Percentiles rank a stretch among this genome's conserved stretches.
These are phyloP conservation scores for Scheffersomyces ergatensis DNA, from an alignment of 805 yeast species.

Conservation along the genomic window DNA sequence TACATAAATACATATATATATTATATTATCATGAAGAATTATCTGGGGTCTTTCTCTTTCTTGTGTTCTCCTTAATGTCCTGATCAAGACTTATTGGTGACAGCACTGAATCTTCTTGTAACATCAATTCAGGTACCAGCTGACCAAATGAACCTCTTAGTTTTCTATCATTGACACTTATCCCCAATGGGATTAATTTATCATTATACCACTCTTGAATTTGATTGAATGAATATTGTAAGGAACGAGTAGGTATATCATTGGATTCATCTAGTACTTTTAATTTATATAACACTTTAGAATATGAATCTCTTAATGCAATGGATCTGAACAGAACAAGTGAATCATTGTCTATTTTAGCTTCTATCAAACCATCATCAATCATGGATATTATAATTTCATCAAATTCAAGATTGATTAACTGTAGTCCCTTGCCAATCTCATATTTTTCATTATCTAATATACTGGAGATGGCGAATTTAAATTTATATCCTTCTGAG, in stretches of 20 bases:
- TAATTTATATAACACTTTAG: constrained; percentile 16
- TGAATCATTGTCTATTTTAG: constrained; percentile 25
- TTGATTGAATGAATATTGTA: constrained; percentile 13
- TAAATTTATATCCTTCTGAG: constrained; percentile 9
- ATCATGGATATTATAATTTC: constrained; percentile 21
- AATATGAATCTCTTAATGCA: constrained; percentile 31
- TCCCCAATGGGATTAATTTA: constrained; percentile 10
- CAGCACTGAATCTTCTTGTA: neutral
- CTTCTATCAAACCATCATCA: constrained; percentile 19
- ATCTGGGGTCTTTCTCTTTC: constrained; percentile 1
- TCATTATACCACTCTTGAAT: constrained; percentile 23
- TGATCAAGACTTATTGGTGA: neutral
- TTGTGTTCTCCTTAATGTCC: neutral
- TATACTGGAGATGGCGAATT: constrained; percentile 11
- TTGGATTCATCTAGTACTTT: constrained; percentile 17
- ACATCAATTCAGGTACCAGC: neutral
- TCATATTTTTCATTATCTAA: constrained; percentile 11
- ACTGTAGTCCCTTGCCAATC: constrained; percentile 1
- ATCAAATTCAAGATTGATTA: constrained; percentile 13
- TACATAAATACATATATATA: too few relatives aligned
- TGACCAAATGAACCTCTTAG: neutral
- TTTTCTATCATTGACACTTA: constrained; percentile 6
- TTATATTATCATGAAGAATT: neutral
- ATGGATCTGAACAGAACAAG: constrained; percentile 16
- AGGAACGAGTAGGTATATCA: constrained; percentile 18